Evolutionary conservation across 1,284 basidiomycete species (phyloP), one percentile per base, ranked within the genome.

Genomic region (Neolentinus lepideus): DNA sequence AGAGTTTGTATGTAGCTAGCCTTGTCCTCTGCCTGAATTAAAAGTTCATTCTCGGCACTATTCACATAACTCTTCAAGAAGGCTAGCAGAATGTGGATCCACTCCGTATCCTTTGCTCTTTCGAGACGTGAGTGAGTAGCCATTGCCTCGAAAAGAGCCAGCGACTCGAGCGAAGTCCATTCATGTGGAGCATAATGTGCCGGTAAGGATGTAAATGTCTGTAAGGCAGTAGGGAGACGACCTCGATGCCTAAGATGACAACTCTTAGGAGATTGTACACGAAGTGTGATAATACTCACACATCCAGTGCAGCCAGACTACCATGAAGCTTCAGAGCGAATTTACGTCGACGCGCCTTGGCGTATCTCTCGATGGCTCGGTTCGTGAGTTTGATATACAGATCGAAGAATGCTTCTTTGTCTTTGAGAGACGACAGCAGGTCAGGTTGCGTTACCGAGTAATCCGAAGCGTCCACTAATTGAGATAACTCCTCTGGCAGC

Each of bases 271-370:
- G 46, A 33, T 27, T 26, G 45, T 27, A 10, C 45, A 43, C 11
- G 3, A 25, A 11, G 12, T 35, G 46, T 12, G 25, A 25, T 21
- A n/a, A 12, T 21, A 74, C 89, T 62, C 73, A 94, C 92, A 88
- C 69, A 62, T 97, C 91, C 21, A 98, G 79, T 8, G 89, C 89
- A 0, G 94, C 94, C 2, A 98, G 75, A 63, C 81, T 85, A 1
- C 87, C 88, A 63, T 93, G 91, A 48, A 97, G 72, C 63, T 89
- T 88, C 45, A 95, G 71, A 1, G 91, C 90, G 63, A 90, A 92
- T 64, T 95, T 90, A 51, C 85, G 79, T 52, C 94, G 82, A 3
- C 87, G 87, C 14, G 89, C 85, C 57, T 83, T 85, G 46, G 84
- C 85, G 64, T 93, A 97, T 57, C 89, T 79, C 47, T 90, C 84